Evolutionary conservation across 805 yeast genomes (phyloP).

Genomic region (Myxozyma kluyveri): DNA sequence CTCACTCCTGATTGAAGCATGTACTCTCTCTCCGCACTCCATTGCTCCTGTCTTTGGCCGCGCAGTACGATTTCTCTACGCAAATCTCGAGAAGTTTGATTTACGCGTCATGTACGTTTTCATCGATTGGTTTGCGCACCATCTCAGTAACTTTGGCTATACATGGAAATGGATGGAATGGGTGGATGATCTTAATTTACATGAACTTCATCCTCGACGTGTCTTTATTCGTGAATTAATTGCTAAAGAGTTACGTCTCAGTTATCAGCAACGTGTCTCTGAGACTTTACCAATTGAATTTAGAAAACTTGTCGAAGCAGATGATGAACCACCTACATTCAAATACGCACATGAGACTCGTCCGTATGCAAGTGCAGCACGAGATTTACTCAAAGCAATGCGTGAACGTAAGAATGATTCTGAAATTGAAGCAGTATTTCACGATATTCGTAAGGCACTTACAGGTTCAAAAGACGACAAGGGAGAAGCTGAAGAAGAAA

Average conservation of each 20-base stretch:
- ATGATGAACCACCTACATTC: slow-evolving; percentile 35
- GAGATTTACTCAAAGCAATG: slow-evolving; percentile 17
- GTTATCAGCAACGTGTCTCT: slow-evolving; percentile 69
- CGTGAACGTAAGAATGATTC: slow-evolving; percentile 22
- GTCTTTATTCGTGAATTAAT: slow-evolving; percentile 75
- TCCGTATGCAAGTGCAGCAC: slow-evolving; percentile 18
- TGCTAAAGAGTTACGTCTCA: slow-evolving; percentile 76
- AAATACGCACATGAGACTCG: slow-evolving; percentile 36
- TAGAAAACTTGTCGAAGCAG: slow-evolving; percentile 24
- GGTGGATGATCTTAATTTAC: slow-evolving; percentile 50
- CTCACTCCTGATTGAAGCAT: slow-evolving; percentile 79
- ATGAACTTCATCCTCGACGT: slow-evolving; percentile 65
- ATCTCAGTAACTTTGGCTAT: slow-evolving; percentile 87
- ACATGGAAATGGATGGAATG: slow-evolving; percentile 99
- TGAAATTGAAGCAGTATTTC: slow-evolving; percentile 19
- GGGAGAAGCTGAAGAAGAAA: not conserved
- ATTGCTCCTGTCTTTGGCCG: slow-evolving; percentile 95
- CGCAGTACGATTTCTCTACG: slow-evolving; percentile 79
- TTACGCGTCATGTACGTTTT: slow-evolving; percentile 70
- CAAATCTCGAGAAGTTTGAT: slow-evolving; percentile 64
- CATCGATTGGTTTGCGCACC: slow-evolving; percentile 89
- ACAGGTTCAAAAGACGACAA: not conserved
- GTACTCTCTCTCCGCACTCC: slow-evolving; percentile 73
- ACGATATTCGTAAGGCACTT: slow-evolving; percentile 19
- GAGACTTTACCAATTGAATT: slow-evolving; percentile 68